Conservation (phyloP, 2,329 filamentous ascomycete species). For the Penicillium sp. region DNA sequence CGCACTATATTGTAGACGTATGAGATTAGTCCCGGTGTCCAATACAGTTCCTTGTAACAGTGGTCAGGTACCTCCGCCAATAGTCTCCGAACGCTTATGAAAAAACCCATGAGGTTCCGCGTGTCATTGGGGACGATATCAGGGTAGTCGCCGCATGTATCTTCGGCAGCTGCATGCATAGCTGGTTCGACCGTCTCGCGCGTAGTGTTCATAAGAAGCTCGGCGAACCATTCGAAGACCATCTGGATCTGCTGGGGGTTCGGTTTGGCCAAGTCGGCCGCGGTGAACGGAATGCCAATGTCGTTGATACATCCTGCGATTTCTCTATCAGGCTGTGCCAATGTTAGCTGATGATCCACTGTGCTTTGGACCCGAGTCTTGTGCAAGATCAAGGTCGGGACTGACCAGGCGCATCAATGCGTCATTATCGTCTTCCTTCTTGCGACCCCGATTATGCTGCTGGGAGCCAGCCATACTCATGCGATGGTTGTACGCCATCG, state of each 20-base stretch:
- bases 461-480: constrained; percentile 50
- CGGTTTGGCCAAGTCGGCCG: constrained; percentile 86
- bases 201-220: constrained; percentile 88
- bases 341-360: constrained; percentile 8
- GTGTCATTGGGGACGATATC: constrained; percentile 86
- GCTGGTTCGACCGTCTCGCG: constrained; percentile 91
- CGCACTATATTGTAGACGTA: constrained; percentile 57
- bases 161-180: constrained; percentile 87
- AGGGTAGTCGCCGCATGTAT: constrained; percentile 77
- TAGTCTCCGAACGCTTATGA: constrained; percentile 74
- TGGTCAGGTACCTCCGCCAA: constrained; percentile 59
- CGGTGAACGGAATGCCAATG: constrained; percentile 85
- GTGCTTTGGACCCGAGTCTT: too few species aligned
- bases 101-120: constrained; percentile 94
- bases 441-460: constrained; percentile 48
- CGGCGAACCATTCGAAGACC: constrained; percentile 97
- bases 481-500: constrained; percentile 52
- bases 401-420: constrained; percentile 57
- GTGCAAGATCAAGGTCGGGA: neutral
- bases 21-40: neutral
- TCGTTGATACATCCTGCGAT: constrained; percentile 97
- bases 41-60: neutral
- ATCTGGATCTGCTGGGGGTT: constrained; percentile 93
- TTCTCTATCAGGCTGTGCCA: constrained; percentile 62
- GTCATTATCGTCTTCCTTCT: constrained; percentile 58